Evolutionary conservation across 2,329 filamentous ascomycete species (phyloP).

Genomic region (Penicillium sp.): DNA sequence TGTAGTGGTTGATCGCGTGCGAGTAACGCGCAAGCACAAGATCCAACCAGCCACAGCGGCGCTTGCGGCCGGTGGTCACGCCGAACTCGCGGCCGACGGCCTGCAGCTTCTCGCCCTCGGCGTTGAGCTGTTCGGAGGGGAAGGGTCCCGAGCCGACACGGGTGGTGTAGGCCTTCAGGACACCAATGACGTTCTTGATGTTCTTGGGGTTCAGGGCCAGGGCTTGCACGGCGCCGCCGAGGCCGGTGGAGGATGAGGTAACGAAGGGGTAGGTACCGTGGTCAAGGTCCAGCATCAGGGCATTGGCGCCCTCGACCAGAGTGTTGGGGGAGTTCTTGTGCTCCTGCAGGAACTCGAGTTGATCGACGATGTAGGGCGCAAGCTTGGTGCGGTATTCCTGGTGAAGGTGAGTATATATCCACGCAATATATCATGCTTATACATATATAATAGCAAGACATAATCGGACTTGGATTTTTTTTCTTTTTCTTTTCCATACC

Average conservation of each 20-base stretch:
- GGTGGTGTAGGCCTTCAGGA: conserved; percentile 66
- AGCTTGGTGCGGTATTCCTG: conserved; percentile 40
- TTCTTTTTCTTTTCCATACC: conserved; percentile 33
- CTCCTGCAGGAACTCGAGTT: conserved; percentile 54
- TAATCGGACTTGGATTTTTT: no score
- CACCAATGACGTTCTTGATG: conserved; percentile 60
- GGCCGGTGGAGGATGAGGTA: conserved; percentile 49
- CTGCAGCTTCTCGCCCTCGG: conserved; percentile 58
- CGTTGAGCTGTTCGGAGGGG: conserved; percentile 61
- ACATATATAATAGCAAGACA: neutral
- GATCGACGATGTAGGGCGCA: conserved; percentile 42
- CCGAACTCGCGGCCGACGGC: conserved; percentile 55
- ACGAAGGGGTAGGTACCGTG: conserved; percentile 55
- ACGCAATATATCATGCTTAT: neutral
- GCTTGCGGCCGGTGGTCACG: conserved; percentile 60
- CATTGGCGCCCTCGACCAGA: conserved; percentile 64
- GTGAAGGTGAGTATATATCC: neutral
- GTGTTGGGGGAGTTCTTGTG: conserved; percentile 57
- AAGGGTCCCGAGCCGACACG: conserved; percentile 61
- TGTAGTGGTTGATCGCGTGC: conserved; percentile 55
- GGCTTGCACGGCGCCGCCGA: conserved; percentile 56
- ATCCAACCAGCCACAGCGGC: conserved; percentile 66
- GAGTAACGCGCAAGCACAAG: conserved; percentile 64
- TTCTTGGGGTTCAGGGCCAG: conserved; percentile 58
- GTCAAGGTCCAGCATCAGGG: conserved; percentile 61